phyloP scores from a whole-genome alignment of 73 alveolate genomes.

The Uronychia setigera region DNA sequence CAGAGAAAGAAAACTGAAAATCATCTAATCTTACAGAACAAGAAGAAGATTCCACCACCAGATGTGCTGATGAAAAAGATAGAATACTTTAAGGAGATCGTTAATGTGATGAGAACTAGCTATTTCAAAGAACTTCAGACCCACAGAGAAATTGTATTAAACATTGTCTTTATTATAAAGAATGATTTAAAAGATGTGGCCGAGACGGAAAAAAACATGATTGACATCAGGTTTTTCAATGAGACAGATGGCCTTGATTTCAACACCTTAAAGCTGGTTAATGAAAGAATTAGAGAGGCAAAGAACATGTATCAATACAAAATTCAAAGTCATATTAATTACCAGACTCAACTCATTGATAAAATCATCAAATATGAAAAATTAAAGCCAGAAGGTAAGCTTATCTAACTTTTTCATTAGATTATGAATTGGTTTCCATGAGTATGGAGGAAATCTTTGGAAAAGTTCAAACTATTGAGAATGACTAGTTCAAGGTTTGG shows the following conservation, averaged over 20 bases:
- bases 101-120: constrained; percentile 29
- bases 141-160: too few species aligned
- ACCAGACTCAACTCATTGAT: constrained; percentile 26
- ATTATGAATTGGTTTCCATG: neutral
- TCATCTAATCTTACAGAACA: too few species aligned
- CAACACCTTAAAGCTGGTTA: constrained; percentile 21
- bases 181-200: neutral
- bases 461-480: constrained; percentile 22
- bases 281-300: constrained; percentile 12
- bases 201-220: neutral
- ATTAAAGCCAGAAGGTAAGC: constrained; percentile 1
- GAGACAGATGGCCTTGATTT: constrained; percentile 34
- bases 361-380: constrained; percentile 15
- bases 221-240: constrained; percentile 35
- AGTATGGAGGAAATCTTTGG: constrained; percentile 33
- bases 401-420: neutral
- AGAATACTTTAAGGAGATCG: constrained; percentile 12
- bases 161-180: too few species aligned
- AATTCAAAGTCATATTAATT: constrained; percentile 29
- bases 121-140: constrained; percentile 33
- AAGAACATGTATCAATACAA: constrained; percentile 22
- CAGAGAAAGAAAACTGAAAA: too few species aligned
- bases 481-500: constrained; percentile 37
- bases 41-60: too few species aligned
- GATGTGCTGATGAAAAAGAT: constrained; percentile 13